Evolutionary conservation across 2,329 filamentous ascomycete species (phyloP).

Genomic region (Xylariomycetidae sp.): DNA sequence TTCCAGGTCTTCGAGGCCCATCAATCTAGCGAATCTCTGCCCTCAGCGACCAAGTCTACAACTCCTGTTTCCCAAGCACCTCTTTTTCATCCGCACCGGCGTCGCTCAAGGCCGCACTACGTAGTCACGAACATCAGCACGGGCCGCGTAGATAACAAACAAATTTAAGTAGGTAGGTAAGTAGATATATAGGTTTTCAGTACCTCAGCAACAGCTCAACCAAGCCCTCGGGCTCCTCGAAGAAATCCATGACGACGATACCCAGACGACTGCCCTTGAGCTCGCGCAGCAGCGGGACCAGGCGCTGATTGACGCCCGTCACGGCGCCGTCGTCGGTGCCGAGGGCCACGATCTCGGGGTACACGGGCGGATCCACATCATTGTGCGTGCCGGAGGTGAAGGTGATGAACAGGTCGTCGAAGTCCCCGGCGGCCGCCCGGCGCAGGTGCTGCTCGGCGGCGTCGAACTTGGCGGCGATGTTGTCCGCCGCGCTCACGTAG

Average conservation of each 20-base stretch:
- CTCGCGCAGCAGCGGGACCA: slow-evolving; percentile 30
- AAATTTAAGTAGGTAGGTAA: background rate
- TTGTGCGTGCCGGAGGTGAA: slow-evolving; percentile 40
- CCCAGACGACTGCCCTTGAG: slow-evolving; percentile 39
- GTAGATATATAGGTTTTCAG: background rate
- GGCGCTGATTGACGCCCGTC: slow-evolving; percentile 38
- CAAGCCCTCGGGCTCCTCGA: slow-evolving; percentile 35
- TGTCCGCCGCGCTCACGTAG: slow-evolving; percentile 25
- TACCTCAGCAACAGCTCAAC: slow-evolving; percentile 31
- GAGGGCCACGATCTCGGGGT: slow-evolving; percentile 39
- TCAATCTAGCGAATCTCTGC: too few species aligned
- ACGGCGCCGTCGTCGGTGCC: slow-evolving; percentile 32
- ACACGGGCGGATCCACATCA: slow-evolving; percentile 30
- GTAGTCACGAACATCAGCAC: too few species aligned
- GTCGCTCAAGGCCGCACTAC: too few species aligned
- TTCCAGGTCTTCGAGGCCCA: too few species aligned
- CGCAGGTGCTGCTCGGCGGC: slow-evolving; percentile 33
- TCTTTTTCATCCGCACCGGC: too few species aligned
- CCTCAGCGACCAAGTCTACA: too few species aligned
- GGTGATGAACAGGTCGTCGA: slow-evolving; percentile 38
- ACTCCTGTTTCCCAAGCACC: too few species aligned
- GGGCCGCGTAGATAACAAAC: too few species aligned
- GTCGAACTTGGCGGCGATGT: slow-evolving; percentile 38
- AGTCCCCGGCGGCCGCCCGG: slow-evolving; percentile 25
- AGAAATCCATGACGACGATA: slow-evolving; percentile 48